Conservation (phyloP, 768 basidiomycete species). For the Brasilioporus rufonigricans region DNA sequence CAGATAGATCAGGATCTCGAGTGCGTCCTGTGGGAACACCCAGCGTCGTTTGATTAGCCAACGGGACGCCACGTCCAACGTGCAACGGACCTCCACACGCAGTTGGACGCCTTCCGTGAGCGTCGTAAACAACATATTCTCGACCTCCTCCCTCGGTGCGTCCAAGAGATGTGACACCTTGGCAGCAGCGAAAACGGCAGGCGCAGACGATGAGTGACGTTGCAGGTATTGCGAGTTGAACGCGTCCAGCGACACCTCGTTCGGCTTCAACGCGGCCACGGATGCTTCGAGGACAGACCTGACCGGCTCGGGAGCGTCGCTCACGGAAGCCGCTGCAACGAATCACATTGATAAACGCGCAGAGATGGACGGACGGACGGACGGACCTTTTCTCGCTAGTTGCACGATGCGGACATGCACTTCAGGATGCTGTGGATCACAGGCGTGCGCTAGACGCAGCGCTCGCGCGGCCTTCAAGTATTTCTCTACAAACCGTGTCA, state of each 20-base stretch:
- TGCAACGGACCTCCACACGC: conserved; percentile 43
- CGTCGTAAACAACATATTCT: conserved; percentile 51
- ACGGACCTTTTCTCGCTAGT: conserved; percentile 54
- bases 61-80: background rate
- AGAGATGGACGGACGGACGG: too few species aligned
- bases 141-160: conserved; percentile 56
- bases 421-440: conserved; percentile 59
- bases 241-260: conserved; percentile 54
- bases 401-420: conserved; percentile 72
- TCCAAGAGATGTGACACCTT: conserved; percentile 49
- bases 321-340: conserved; percentile 43
- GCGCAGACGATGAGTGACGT: conserved; percentile 46
- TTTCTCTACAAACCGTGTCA: conserved; percentile 53
- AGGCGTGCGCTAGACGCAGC: conserved; percentile 50
- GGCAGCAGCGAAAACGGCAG: conserved; percentile 63
- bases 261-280: conserved; percentile 52
- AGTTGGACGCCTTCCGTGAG: conserved; percentile 43
- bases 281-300: conserved; percentile 49
- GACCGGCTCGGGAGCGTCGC: conserved; percentile 45
- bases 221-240: conserved; percentile 81
- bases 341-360: background rate
- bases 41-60: background rate
- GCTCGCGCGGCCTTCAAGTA: conserved; percentile 75
- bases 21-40: conserved; percentile 45
- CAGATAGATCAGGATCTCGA: conserved; percentile 49